phyloP scores from a whole-genome alignment of 257 asterid species.

The Solanum microdontum region DNA sequence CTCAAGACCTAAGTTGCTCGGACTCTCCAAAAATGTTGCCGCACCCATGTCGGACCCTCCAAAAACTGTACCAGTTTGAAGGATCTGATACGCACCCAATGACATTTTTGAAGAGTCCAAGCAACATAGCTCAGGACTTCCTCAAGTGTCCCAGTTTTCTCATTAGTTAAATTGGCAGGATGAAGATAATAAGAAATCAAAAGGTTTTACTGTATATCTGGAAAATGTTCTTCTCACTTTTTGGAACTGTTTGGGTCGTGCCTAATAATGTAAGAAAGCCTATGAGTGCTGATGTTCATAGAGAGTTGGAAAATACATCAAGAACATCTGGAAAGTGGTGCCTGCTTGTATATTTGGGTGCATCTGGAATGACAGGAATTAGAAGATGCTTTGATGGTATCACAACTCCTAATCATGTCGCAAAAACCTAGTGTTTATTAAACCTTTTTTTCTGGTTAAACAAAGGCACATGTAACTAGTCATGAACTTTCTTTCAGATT shows the following conservation, averaged over 20 bases:
- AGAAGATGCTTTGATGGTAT: background rate
- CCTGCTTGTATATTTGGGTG: background rate
- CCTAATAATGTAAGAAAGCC: background rate
- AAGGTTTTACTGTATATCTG: background rate
- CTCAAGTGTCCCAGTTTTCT: background rate
- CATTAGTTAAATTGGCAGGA: background rate
- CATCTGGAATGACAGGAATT: background rate
- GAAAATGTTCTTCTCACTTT: background rate
- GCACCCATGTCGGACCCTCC: background rate
- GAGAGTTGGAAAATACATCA: background rate
- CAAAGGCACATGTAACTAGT: background rate
- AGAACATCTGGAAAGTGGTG: background rate
- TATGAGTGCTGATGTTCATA: background rate
- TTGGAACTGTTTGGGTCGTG: background rate
- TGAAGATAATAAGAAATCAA: background rate
- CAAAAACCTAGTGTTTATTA: background rate
- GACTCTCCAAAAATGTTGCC: background rate
- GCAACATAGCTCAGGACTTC: background rate
- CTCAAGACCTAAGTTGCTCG: background rate
- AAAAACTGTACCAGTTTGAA: background rate
- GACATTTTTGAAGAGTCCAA: background rate
- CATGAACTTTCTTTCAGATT: background rate
- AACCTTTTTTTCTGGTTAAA: background rate
- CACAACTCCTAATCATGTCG: background rate
- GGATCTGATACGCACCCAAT: background rate